Evolutionary conservation across 179 eudicot genomes (phyloP).

Genomic region (Spinacia oleracea): DNA sequence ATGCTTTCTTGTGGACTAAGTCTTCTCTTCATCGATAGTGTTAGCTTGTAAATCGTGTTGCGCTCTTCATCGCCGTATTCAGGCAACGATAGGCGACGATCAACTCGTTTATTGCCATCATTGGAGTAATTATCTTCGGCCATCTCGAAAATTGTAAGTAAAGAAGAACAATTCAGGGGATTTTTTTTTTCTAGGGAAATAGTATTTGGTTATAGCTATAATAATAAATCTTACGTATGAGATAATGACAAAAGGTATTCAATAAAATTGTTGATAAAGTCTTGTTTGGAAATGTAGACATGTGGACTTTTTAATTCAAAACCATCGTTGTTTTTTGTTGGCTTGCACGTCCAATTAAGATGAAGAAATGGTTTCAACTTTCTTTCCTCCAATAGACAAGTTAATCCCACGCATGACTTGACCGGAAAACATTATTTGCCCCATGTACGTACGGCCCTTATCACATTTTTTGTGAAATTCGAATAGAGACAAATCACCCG

Average conservation of each 20-base stretch:
- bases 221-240: too few relatives aligned
- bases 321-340: neutral
- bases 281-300: neutral
- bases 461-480: too few relatives aligned
- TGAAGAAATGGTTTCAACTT: neutral
- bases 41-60: slow-evolving; percentile 18
- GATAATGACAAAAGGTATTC: too few relatives aligned
- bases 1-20: slow-evolving; percentile 21
- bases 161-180: neutral
- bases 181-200: neutral
- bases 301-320: neutral
- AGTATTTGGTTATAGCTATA: neutral
- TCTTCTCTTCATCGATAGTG: slow-evolving; percentile 22
- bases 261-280: neutral
- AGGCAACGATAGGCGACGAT: slow-evolving; percentile 16
- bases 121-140: neutral
- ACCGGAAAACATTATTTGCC: too few relatives aligned
- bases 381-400: too few relatives aligned
- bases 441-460: too few relatives aligned
- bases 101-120: neutral
- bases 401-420: too few relatives aligned
- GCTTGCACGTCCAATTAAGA: neutral
- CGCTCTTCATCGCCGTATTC: neutral
- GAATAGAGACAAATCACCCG: too few relatives aligned
- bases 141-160: neutral